Evolutionary conservation across 2,329 filamentous ascomycete species (phyloP), one percentile per base, ranked within the genome.

Genomic region (Ascochyta lentis): DNA sequence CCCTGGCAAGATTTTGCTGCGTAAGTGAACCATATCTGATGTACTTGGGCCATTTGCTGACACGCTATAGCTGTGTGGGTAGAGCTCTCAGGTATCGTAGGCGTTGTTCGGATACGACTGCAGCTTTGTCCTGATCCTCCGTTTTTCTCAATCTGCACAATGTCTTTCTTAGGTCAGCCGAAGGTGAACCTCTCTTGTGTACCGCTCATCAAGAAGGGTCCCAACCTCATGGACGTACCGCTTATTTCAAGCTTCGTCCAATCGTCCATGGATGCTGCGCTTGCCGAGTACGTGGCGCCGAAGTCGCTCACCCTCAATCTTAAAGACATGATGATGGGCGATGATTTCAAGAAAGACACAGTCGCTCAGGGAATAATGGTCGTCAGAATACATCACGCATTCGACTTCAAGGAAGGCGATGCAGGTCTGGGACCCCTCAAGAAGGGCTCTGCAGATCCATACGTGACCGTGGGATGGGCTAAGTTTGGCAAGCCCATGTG

Each of bases 291-390:
- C 60, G 89, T 92, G 1, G 89, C 89, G 0, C 89, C 89, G 0
- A 91, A 90, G 76, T 90, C 86, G 51, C 75, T 91, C 48, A 91
- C 89, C 0, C 78, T 92, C 6, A 86, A 92, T 68, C 77, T 92
- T 31, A 90, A 91, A 70, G 88, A 90, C 56, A 91, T 91, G 86
- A 81, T 92, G 12, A 83, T 89, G 7, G 89, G 89, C 4, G 89
- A 91, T 54, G 89, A 92, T 65, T 91, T 89, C 78, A 92, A 91
- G 73, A 91, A 91, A 69, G 88, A 92, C 59, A 90, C 89, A 0
- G 75, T 77, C 27, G 81, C 85, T 2, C 80, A 84, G 29, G 89
- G 89, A 16, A 81, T 91, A 1, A 69, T 92, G 1, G 81, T 89
- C 60, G 81, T 91, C 9, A 83, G 82, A 39, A 87, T 92, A 69